phyloP scores from a whole-genome alignment of 2,329 filamentous ascomycete genomes.

The Hypoxylon sp. region DNA sequence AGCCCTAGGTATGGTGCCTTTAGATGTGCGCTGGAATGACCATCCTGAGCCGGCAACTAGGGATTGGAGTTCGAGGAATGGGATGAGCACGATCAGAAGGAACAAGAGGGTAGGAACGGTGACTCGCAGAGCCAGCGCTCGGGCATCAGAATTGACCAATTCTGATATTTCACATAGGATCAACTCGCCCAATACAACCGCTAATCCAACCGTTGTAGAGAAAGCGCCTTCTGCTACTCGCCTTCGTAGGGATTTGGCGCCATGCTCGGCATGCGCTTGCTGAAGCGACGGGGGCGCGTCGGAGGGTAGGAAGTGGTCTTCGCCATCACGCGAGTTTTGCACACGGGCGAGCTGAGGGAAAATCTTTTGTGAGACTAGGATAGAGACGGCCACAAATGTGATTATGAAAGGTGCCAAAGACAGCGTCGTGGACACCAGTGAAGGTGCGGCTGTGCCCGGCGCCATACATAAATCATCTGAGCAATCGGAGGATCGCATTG shows the following conservation, averaged over 20 bases:
- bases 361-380: conserved; percentile 74
- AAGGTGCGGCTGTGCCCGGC: conserved; percentile 57
- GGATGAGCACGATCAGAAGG: conserved; percentile 79
- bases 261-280: conserved; percentile 71
- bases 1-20: conserved; percentile 67
- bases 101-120: conserved; percentile 79
- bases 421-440: conserved; percentile 63
- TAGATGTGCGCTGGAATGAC: conserved; percentile 71
- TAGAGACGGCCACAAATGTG: conserved; percentile 74
- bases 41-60: conserved; percentile 70
- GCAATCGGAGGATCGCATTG: conserved; percentile 63
- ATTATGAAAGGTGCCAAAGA: conserved; percentile 78
- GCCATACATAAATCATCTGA: conserved; percentile 69
- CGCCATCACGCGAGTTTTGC: conserved; percentile 65
- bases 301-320: conserved; percentile 72
- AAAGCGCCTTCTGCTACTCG: conserved; percentile 75
- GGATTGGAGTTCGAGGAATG: conserved; percentile 82
- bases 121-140: conserved; percentile 75
- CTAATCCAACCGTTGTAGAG: conserved; percentile 80
- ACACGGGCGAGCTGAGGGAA: conserved; percentile 78
- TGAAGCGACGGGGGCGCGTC: conserved; percentile 71
- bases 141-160: conserved; percentile 75
- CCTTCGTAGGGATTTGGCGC: conserved; percentile 64
- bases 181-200: conserved; percentile 81
- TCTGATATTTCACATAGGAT: conserved; percentile 88